Base-by-base conservation (phyloP, 2,329 filamentous ascomycete species). In the Colletotrichum brevisporum region DNA sequence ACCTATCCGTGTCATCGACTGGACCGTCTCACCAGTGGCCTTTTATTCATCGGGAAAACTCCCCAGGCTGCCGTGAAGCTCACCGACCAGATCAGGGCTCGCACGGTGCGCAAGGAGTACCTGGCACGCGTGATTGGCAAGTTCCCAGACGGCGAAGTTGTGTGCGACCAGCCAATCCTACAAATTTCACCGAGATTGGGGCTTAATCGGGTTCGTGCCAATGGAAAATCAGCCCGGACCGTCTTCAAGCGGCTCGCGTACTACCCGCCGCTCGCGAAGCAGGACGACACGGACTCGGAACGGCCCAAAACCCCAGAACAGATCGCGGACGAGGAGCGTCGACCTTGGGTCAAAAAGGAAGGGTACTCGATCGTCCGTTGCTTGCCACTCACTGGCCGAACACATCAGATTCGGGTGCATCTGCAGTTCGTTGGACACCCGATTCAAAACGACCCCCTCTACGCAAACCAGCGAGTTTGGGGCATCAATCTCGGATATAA, bases 31-130 rank as follows among this genome's bases (percentile, higher is more conserved):
- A 99, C 96, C 0, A 97, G 94, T 74, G 96, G 96, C 56, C 93
- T 99, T 78, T 98, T 99, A 95, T 99, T 99, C 79, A 91, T 99
- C 74, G 96, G 92, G 31, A 99, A 99, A 82, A 90, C 93, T 71
- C 86, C 91, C 45, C 89, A 90, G 75, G 93, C 93, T 0, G 95
- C 96, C 0, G 94, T 95, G 72, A 85, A 86, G 39, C 87, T 99
- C 73, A 90, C 91, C 63, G 83, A 86, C 50, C 92, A 97, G 79
- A 93, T 99, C 67, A 88, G 90, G 73, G 88, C 88, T 5, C 88
- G 96, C 43, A 95, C 92, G 0, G 93, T 99, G 45, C 91, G 94
- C 74, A 99, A 99, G 79, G 96, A 99, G 79, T 99, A 99, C 76
- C 86, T 99, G 26, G 95, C 95, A 3, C 88, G 96, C 47, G 96